Evolutionary conservation across 441 rosid genomes (phyloP), one percentile per base, ranked within the genome.

Genomic region (Pelargonium myrrhifolium): DNA sequence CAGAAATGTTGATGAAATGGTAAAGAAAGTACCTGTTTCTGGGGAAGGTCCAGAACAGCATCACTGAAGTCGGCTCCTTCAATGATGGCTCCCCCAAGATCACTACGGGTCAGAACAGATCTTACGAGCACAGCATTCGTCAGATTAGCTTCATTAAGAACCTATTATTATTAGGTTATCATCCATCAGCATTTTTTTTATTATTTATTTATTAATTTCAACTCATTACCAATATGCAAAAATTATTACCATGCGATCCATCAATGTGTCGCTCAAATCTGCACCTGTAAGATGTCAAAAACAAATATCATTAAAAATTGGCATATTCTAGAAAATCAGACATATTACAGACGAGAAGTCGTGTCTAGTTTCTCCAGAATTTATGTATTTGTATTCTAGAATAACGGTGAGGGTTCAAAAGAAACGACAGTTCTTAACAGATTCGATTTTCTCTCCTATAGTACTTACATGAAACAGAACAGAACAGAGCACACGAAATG

Each of bases 61-160:
- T 93, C 98, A 74, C 96, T 90, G 80, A 89, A 93, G 75, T 93
- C 98, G 11, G 98, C 97, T 58, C 98, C 98, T 75, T 86, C 90
- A 45, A 93, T 86, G 6, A 75, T 65, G 47, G 98, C 98, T 76
- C 96, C 92, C n/a, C 94, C 97, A 14, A 90, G 93, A 74, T 93
- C 98, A 74, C 94, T 90, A 9, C 97, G 90, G 14, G 97, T 93
- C 39, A 90, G 85, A 40, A 90, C 96, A 0, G 97, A 71, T 67
- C 97, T 83, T 40, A 79, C 94, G 1, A 89, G 88, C 63, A 93
- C 87, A 0, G 97, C 98, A 71, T 93, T 84, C 9, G 91, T 89
- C 14, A 93, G 82, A 79, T 90, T 89, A 3, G 98, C 97, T 68
- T 90, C 97, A 31, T 93, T 89, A 8, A 92, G 89, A 20, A 92